Percentiles rank a stretch among this genome's conserved stretches.
phyloP scores from a whole-genome alignment of 768 basidiomycete genomes.

The Stropharia rugosoannulata region DNA sequence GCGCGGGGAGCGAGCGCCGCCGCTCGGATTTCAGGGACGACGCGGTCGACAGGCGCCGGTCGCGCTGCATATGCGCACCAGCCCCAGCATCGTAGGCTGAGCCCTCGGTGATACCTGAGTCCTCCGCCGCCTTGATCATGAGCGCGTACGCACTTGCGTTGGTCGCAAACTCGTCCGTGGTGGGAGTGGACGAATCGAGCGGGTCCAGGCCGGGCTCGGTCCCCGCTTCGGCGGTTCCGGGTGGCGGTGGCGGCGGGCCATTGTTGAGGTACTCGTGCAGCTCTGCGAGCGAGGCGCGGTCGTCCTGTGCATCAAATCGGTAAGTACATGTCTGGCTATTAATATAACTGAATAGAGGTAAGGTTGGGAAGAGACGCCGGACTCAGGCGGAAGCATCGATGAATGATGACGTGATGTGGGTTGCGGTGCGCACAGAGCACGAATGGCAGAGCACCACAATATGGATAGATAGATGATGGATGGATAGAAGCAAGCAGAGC shows the following conservation, averaged over 20 bases:
- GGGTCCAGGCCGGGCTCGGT: not conserved
- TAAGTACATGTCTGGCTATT: not conserved
- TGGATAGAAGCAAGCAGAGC: not conserved
- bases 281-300: slow-evolving; percentile 70
- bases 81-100: slow-evolving; percentile 17
- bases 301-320: slow-evolving; percentile 52
- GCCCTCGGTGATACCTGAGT: not conserved
- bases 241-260: not conserved
- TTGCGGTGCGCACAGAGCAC: too few relatives aligned
- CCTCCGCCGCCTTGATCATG: not conserved
- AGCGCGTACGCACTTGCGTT: not conserved
- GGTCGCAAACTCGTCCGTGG: not conserved
- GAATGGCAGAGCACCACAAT: too few relatives aligned
- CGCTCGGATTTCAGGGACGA: slow-evolving; percentile 57
- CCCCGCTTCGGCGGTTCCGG: too few relatives aligned
- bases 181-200: not conserved
- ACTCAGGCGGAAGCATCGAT: too few relatives aligned
- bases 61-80: slow-evolving; percentile 10
- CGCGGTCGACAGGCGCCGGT: slow-evolving; percentile 28
- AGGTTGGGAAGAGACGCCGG: too few relatives aligned
- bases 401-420: too few relatives aligned
- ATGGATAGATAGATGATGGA: not conserved
- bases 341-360: too few relatives aligned
- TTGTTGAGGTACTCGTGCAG: slow-evolving; percentile 67
- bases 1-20: slow-evolving; percentile 67